Conservation (phyloP, 2,329 filamentous ascomycete species). For the Thyridium curvatum region DNA sequence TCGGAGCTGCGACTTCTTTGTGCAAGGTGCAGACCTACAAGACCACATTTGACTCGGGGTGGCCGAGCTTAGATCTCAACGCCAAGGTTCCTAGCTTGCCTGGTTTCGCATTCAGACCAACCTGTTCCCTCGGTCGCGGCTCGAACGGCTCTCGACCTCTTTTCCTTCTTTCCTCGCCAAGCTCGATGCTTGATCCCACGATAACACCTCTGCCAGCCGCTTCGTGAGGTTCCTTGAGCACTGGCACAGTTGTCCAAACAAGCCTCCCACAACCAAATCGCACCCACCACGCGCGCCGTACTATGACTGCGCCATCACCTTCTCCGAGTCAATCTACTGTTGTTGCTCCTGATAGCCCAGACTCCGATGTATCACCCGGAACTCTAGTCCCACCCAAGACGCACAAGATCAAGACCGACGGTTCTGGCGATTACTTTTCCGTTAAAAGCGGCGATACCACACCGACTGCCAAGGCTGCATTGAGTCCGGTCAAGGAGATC, state of each 20-base stretch:
- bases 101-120: no score
- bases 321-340: no score
- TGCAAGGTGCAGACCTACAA: no score
- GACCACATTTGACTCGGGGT: no score
- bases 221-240: slow-evolving; percentile 31
- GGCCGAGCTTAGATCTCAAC: no score
- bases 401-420: background rate
- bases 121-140: no score
- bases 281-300: slow-evolving; percentile 5
- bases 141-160: background rate
- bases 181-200: slow-evolving; percentile 27
- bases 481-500: slow-evolving; percentile 6
- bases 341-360: slow-evolving; percentile 18
- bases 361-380: slow-evolving; percentile 37
- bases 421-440: slow-evolving; percentile 17
- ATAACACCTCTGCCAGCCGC: slow-evolving; percentile 35
- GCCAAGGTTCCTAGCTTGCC: no score
- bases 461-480: slow-evolving; percentile 3
- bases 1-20: no score
- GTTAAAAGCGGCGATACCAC: background rate
- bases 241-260: slow-evolving; percentile 19
- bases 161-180: background rate
- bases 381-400: slow-evolving; percentile 18
- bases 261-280: slow-evolving; percentile 4
- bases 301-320: slow-evolving; percentile 1